Base-by-base conservation (phyloP, 2,329 filamentous ascomycete genomes). In the Neofusicoccum parvum region DNA sequence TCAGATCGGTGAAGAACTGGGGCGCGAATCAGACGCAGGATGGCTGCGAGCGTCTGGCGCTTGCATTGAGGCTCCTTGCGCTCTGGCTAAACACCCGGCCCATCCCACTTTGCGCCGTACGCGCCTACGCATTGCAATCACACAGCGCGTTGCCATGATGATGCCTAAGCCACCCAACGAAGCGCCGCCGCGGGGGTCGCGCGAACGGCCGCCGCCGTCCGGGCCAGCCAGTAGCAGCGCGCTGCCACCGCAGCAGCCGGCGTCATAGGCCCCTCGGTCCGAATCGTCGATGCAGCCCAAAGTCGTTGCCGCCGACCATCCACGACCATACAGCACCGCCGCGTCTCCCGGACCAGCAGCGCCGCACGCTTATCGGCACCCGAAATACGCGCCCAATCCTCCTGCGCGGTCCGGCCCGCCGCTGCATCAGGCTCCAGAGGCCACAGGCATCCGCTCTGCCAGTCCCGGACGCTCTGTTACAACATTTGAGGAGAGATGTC, bases 191-290 rank as follows among this genome's bases (percentile, higher is more conserved):
- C 62, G 62, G 62, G 43, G 62, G 62, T 64, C 62, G 56, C 54
- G 17, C 32, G 37, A 56, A 51, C 49, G 62, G 62, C 46, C 58
- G 48, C 48, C 62, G 27, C 27, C 45, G 39, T 32, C 53, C 32
- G 27, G 27, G 27, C 27, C 27, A 32, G 34, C 63, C 53, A 48
- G 32, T 65, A 36, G 41, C 53, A 48, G 32, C 39, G 9, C 20
- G 27, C 27, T 5, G 27, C 27, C 27, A 7, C 27, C 27, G 27
- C 27, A 32, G 27, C 27, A 32, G 27, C 27, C 32, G 32, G 43
- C 63, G 63, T 59, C 63, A 65, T 58, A 58, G n/a, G 46, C 48
- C 51, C 46, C 32, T 17, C 62, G 62, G 62, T 32, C 62, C 62
- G 62, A 58, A 48, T 37, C 46, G 59, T 39, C 59, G 46, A 50